These are phyloP conservation scores for Grammothele lineata DNA, from an alignment of 768 basidiomycete genomes.

Conservation along the genomic window DNA sequence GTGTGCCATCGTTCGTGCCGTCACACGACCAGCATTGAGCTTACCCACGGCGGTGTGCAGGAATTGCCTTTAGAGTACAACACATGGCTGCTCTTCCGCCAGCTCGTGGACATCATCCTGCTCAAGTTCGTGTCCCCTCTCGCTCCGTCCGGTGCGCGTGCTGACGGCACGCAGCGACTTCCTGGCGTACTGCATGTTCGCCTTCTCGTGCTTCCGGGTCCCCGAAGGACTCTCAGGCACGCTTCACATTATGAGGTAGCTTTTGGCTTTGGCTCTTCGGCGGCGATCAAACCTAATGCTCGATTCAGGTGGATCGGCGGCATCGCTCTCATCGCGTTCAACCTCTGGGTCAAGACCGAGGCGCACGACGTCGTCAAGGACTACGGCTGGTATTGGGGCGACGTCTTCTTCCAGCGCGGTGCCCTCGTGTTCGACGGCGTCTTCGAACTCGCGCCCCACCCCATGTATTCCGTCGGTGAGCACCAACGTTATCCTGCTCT, in stretches of 20 bases:
- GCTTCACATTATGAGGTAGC: slow-evolving; percentile 75
- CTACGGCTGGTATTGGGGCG: slow-evolving; percentile 98
- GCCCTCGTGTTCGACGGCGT: slow-evolving; percentile 96
- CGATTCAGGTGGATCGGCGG: slow-evolving; percentile 79
- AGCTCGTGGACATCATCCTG: slow-evolving; percentile 93
- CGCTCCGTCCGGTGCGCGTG: neutral
- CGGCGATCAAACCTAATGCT: slow-evolving; percentile 8
- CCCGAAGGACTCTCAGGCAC: slow-evolving; percentile 69
- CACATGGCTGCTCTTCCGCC: slow-evolving; percentile 93
- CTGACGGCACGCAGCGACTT: slow-evolving; percentile 63
- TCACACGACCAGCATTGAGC: slow-evolving; percentile 9
- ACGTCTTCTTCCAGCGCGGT: slow-evolving; percentile 89
- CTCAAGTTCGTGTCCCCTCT: slow-evolving; percentile 65
- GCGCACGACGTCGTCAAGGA: slow-evolving; percentile 98
- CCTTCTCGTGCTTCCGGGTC: slow-evolving; percentile 87
- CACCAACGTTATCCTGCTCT: neutral
- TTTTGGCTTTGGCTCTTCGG: slow-evolving; percentile 3
- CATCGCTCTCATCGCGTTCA: slow-evolving; percentile 82
- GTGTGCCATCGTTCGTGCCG: slow-evolving; percentile 25
- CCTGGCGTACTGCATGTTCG: slow-evolving; percentile 91
- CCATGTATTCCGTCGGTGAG: slow-evolving; percentile 91
- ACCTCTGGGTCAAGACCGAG: slow-evolving; percentile 97
- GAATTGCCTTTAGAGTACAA: slow-evolving; percentile 92
- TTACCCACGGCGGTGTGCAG: slow-evolving; percentile 34
- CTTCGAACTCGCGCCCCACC: slow-evolving; percentile 89